These are phyloP conservation scores for Hymenoscyphus linearis DNA, from an alignment of 2,329 filamentous ascomycete species.

Conservation along the genomic window DNA sequence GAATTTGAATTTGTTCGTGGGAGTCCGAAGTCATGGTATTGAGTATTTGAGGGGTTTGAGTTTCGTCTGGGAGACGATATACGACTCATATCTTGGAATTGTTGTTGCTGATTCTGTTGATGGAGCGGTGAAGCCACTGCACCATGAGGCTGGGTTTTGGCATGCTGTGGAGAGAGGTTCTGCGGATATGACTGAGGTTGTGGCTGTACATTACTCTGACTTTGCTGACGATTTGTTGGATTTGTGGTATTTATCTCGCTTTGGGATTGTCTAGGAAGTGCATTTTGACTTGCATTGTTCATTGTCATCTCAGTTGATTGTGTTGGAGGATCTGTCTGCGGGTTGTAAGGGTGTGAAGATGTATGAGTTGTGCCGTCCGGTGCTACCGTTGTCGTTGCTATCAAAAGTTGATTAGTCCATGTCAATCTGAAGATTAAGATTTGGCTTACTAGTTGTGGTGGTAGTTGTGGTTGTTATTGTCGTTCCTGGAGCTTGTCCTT, in stretches of 20 bases:
- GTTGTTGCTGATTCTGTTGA: slow-evolving; percentile 1
- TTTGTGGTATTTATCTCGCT: not conserved
- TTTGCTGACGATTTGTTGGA: not conserved
- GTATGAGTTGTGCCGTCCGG: slow-evolving; percentile 23
- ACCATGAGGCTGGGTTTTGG: not conserved
- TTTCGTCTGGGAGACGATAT: slow-evolving; percentile 2
- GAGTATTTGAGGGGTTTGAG: not conserved
- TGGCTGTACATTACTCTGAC: not conserved
- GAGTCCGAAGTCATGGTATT: not conserved
- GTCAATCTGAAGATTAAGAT: not conserved
- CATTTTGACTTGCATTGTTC: slow-evolving; percentile 9
- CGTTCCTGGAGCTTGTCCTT: slow-evolving; percentile 17
- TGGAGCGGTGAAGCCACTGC: not conserved
- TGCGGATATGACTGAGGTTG: not conserved
- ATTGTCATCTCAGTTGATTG: slow-evolving; percentile 18
- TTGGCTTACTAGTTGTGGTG: slow-evolving; percentile 23
- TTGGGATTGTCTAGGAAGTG: not conserved
- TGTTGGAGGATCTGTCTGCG: slow-evolving; percentile 22
- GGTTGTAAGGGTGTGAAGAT: slow-evolving; percentile 23
- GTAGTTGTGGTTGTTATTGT: slow-evolving; percentile 26
- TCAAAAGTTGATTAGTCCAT: not conserved
- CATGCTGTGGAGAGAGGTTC: not conserved
- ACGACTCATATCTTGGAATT: not conserved
- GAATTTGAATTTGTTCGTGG: not conserved
- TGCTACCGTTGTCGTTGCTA: slow-evolving; percentile 25